Percentiles rank a stretch among this genome's conserved stretches.
These are phyloP conservation scores for Laguncularia racemosa DNA, from an alignment of 345 rosid genomes.

Conservation along the genomic window DNA sequence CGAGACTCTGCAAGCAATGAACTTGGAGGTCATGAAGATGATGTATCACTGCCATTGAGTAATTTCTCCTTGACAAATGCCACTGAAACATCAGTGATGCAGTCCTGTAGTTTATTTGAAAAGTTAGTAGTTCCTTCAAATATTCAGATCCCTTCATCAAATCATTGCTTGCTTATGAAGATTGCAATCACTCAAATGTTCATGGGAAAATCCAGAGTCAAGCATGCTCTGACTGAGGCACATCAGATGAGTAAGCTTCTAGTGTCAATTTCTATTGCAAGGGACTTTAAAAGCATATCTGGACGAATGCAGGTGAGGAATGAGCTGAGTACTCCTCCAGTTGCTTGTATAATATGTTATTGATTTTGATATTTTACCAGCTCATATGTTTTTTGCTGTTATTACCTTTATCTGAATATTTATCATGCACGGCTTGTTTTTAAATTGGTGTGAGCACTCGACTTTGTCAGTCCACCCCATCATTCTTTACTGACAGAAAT, in stretches of 20 bases:
- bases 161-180: slow-evolving; percentile 40
- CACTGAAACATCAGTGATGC: slow-evolving; percentile 23
- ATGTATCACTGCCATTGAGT: slow-evolving; percentile 13
- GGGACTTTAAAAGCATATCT: slow-evolving; percentile 39
- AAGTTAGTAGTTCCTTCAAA: slow-evolving; percentile 32
- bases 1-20: slow-evolving; percentile 22
- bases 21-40: slow-evolving; percentile 20
- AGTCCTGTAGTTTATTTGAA: slow-evolving; percentile 27
- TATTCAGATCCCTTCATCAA: slow-evolving; percentile 19
- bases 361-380: not conserved
- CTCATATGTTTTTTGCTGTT: slow-evolving; percentile 3
- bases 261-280: slow-evolving; percentile 49
- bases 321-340: slow-evolving; percentile 5
- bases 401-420: slow-evolving; percentile 8
- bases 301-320: slow-evolving; percentile 56
- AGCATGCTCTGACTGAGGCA: slow-evolving; percentile 34
- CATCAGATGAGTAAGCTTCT: slow-evolving; percentile 50
- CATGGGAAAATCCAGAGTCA: slow-evolving; percentile 42
- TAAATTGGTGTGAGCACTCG: too few species aligned
- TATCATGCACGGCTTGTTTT: too few species aligned
- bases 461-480: not conserved
- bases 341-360: not conserved
- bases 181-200: slow-evolving; percentile 39
- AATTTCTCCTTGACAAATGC: slow-evolving; percentile 24
- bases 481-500: slow-evolving; percentile 11